Evolutionary conservation across 1,284 basidiomycete species (phyloP).

Genomic region (Cystobasidiaceae sp.): DNA sequence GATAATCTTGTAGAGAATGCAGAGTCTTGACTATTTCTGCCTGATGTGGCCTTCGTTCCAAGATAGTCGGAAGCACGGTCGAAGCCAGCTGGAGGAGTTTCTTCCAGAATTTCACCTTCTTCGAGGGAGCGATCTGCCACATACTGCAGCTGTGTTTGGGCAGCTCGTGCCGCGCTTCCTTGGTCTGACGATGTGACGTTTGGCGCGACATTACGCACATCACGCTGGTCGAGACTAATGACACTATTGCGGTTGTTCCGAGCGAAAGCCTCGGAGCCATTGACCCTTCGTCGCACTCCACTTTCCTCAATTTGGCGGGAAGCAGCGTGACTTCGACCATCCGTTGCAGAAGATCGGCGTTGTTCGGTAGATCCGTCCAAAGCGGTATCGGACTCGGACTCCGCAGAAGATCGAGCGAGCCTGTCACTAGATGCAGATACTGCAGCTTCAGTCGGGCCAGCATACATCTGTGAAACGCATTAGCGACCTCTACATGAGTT

Average conservation of each 20-base stretch:
- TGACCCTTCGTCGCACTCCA: neutral
- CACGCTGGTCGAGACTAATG: slow-evolving; percentile 1
- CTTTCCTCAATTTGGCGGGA: neutral
- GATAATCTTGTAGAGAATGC: neutral
- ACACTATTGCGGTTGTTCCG: slow-evolving; percentile 24
- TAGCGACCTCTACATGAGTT: no score
- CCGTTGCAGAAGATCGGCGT: neutral
- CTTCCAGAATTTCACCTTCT: slow-evolving; percentile 25
- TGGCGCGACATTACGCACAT: neutral
- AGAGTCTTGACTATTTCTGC: neutral
- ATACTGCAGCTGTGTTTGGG: neutral
- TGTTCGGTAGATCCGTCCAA: neutral
- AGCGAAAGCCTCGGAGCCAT: slow-evolving; percentile 13
- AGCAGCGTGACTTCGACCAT: neutral
- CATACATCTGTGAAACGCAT: no score
- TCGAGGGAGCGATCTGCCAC: slow-evolving; percentile 2
- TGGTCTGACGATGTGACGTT: neutral
- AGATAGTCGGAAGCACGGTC: neutral
- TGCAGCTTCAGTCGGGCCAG: no score
- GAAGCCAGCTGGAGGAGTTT: neutral
- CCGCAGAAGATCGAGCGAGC: no score
- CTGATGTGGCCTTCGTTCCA: neutral
- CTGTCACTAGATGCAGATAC: no score
- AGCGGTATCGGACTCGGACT: neutral
- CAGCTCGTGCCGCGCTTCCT: neutral